These are phyloP conservation scores for Priceomyces melissophilus DNA, from an alignment of 805 yeast genomes.

Conservation along the genomic window DNA sequence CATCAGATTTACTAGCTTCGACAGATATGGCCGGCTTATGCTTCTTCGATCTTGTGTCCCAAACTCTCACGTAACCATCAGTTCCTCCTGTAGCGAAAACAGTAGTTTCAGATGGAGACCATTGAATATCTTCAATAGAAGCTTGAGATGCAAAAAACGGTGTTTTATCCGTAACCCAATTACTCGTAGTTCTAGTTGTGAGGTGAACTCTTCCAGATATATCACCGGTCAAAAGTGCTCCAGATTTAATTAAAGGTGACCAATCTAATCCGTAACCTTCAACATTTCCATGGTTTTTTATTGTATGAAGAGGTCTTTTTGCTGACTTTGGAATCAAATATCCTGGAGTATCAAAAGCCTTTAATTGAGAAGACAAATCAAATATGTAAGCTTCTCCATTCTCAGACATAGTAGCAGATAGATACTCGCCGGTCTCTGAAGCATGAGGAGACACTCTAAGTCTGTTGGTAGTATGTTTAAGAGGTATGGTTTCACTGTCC, in stretches of 20 bases:
- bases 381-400: conserved; percentile 84
- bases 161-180: conserved; percentile 82
- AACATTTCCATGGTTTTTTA: conserved; percentile 84
- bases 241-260: conserved; percentile 82
- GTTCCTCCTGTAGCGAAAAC: conserved; percentile 95
- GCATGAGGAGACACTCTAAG: conserved; percentile 81
- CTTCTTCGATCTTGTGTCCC: conserved; percentile 95
- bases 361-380: conserved; percentile 75
- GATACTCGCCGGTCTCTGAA: conserved; percentile 66
- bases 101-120: conserved; percentile 89
- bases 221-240: conserved; percentile 86
- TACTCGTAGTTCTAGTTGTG: conserved; percentile 71
- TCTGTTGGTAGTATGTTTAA: conserved; percentile 84
- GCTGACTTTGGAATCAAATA: conserved; percentile 70
- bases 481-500: conserved; percentile 77
- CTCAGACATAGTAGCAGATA: conserved; percentile 86
- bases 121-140: conserved; percentile 94
- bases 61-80: conserved; percentile 87
- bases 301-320: conserved; percentile 78
- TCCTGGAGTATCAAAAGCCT: conserved; percentile 88
- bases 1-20: conserved; percentile 74
- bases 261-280: conserved; percentile 98
- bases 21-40: conserved; percentile 89
- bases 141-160: conserved; percentile 68
- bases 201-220: conserved; percentile 76